Evolutionary conservation across 805 yeast genomes (phyloP), one percentile per base, ranked within the genome.

Genomic region (Huiozyma sinensis): DNA sequence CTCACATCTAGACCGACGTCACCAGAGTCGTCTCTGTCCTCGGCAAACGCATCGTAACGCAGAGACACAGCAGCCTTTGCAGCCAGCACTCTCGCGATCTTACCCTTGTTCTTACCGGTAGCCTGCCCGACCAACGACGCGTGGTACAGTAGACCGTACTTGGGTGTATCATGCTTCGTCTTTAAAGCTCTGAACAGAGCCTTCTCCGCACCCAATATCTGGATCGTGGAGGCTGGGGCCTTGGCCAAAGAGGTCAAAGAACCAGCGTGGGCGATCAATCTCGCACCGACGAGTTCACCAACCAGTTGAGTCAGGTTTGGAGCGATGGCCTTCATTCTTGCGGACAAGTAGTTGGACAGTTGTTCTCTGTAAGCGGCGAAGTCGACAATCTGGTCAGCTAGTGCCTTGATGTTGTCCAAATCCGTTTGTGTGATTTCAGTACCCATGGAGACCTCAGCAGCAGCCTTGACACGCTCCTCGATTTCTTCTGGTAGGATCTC

Each of bases 371-470:
- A 92, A 51, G 87, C 86, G 51, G 97, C 81, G 65, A 92, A 86
- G 66, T 86, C 96, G 55, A 90, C 90, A 63, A 92, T 90, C 71
- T 92, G 97, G 49, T 85, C 92, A 54, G 98, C 98, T 57, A 92
- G 76, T 49, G 88, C 81, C 64, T 76, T 76, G 66, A 92, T 90
- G 73, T 90, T 90, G 48, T 76, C 75, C 59, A 92, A 75, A 68
- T 92, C 98, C 53, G 75, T 74, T 49, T 83, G 89, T 46, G 97
- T 90, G 66, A 92, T 90, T 69, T 92, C 98, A 49, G 97, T 92
- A 73, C 98, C 98, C 98, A 92, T 92, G 42, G 97, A 89, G 53
- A 92, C 88, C 74, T 92, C 97, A 55, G 98, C 97, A 55, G 97
- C 56, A 45, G 88, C 68, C 71, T 92, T 92, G 44, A 92, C 89